Percentiles rank a stretch among this genome's conserved stretches.
Evolutionary conservation across 1,139 yeast species (phyloP).

Genomic region (Taiozyma sp.): DNA sequence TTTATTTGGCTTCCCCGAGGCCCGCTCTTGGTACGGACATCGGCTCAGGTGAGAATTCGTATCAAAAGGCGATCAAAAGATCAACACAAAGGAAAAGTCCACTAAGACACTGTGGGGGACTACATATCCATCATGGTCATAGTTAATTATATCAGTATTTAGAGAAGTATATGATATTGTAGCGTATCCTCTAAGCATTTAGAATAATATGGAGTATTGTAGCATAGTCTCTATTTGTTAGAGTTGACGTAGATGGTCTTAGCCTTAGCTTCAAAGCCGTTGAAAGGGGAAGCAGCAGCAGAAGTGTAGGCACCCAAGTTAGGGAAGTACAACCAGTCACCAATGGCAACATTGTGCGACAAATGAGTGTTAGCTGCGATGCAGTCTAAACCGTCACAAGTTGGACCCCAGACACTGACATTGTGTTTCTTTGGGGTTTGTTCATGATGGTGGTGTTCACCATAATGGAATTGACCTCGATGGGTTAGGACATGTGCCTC

Average conservation of each 20-base stretch:
- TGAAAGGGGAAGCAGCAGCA: slow-evolving; percentile 83
- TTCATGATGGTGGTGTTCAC: slow-evolving; percentile 22
- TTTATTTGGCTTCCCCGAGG: too few relatives aligned
- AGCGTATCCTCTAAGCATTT: not conserved
- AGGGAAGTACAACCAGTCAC: slow-evolving; percentile 90
- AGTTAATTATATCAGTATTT: too few relatives aligned
- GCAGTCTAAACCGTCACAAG: slow-evolving; percentile 95
- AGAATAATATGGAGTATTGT: too few relatives aligned
- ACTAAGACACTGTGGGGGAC: too few relatives aligned
- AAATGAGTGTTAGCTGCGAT: slow-evolving; percentile 50
- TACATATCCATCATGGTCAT: too few relatives aligned
- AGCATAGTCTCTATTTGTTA: slow-evolving; percentile 15
- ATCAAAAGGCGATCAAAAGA: too few relatives aligned
- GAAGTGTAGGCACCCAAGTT: slow-evolving; percentile 91
- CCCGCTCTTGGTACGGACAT: too few relatives aligned
- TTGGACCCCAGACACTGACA: slow-evolving; percentile 94
- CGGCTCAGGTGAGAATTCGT: too few relatives aligned
- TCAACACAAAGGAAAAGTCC: not conserved
- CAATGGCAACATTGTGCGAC: slow-evolving; percentile 60
- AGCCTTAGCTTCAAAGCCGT: slow-evolving; percentile 70
- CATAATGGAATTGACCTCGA: slow-evolving; percentile 42
- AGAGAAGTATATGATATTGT: too few relatives aligned
- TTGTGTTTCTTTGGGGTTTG: slow-evolving; percentile 23
- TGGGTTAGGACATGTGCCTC: slow-evolving; percentile 59
- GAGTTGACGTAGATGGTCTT: slow-evolving; percentile 58